Percentiles rank a stretch among this genome's conserved stretches.
Evolutionary conservation across 2,329 filamentous ascomycete genomes (phyloP).

Genomic region (Microcera coccophila): DNA sequence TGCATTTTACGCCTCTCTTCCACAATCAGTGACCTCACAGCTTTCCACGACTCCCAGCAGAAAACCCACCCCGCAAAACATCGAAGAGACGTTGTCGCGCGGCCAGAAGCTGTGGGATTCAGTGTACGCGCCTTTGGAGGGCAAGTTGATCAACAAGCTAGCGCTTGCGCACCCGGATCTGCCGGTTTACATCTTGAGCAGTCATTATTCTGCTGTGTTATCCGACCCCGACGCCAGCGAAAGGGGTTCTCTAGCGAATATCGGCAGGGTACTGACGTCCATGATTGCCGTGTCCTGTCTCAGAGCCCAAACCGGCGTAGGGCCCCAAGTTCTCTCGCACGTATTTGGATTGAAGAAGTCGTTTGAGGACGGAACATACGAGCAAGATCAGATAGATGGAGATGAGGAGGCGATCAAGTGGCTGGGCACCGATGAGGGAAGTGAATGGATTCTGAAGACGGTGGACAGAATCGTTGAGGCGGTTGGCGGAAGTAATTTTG

Average conservation of each 20-base stretch:
- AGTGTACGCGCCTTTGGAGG: conserved; percentile 71
- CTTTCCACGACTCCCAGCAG: conserved; percentile 59
- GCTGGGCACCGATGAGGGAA: conserved; percentile 44
- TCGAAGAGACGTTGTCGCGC: conserved; percentile 52
- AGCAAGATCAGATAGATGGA: conserved; percentile 30
- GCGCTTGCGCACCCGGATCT: conserved; percentile 75
- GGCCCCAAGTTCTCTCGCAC: conserved; percentile 76
- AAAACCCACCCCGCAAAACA: conserved; percentile 46
- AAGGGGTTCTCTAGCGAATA: conserved; percentile 44
- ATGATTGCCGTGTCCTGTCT: conserved; percentile 71
- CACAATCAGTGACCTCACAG: conserved; percentile 47
- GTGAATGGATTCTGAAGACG: conserved; percentile 44
- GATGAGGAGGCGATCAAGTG: conserved; percentile 36
- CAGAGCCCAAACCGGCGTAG: conserved; percentile 75
- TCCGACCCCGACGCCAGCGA: conserved; percentile 56
- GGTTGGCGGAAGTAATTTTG: conserved; percentile 43
- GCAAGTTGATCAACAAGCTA: conserved; percentile 67
- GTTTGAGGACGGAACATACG: conserved; percentile 61
- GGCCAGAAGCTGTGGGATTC: conserved; percentile 69
- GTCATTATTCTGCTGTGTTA: conserved; percentile 70
- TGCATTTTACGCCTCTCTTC: conserved; percentile 63
- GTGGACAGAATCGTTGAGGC: conserved; percentile 45
- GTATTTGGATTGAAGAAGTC: conserved; percentile 77
- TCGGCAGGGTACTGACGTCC: conserved; percentile 69
- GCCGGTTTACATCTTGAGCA: conserved; percentile 72